Evolutionary conservation across 2,329 filamentous ascomycete genomes (phyloP).

Genomic region (Myriosclerotinia duriaeana): DNA sequence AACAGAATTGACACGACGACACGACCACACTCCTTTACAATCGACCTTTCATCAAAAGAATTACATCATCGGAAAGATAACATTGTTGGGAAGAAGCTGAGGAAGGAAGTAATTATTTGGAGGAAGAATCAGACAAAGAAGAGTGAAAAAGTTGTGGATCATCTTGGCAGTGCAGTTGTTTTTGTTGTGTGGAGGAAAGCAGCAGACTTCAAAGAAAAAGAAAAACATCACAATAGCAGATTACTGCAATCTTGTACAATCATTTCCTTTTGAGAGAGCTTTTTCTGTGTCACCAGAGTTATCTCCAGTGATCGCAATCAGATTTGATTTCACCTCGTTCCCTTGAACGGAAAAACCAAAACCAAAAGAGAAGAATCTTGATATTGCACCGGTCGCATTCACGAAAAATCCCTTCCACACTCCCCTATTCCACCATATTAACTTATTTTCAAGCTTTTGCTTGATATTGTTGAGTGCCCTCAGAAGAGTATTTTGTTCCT

Average conservation of each 20-base stretch:
- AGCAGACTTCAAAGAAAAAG: conserved; percentile 31
- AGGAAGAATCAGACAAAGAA: conserved; percentile 21
- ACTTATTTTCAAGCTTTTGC: conserved; percentile 34
- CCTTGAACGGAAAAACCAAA: conserved; percentile 41
- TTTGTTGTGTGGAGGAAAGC: conserved; percentile 22
- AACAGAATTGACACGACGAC: not conserved
- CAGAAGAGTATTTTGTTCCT: conserved; percentile 29
- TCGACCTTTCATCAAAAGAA: conserved; percentile 3
- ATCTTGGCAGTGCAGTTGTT: conserved; percentile 21
- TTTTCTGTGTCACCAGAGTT: conserved; percentile 38
- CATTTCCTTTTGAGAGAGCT: conserved; percentile 38
- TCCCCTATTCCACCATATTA: conserved; percentile 32
- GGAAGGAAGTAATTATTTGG: conserved; percentile 20
- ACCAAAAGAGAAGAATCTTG: conserved; percentile 41
- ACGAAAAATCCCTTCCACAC: conserved; percentile 31
- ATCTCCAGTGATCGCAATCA: conserved; percentile 42
- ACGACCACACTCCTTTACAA: not conserved
- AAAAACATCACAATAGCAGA: conserved; percentile 37
- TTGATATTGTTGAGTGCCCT: conserved; percentile 33
- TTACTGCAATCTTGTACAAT: conserved; percentile 42
- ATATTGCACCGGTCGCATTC: conserved; percentile 40
- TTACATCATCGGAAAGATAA: not conserved
- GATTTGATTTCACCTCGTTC: conserved; percentile 43
- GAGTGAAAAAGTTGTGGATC: conserved; percentile 20
- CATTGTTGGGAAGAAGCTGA: conserved; percentile 5